Evolutionary conservation across 2,329 filamentous ascomycete species (phyloP).

Genomic region (Ambrosiella cleistominuta): DNA sequence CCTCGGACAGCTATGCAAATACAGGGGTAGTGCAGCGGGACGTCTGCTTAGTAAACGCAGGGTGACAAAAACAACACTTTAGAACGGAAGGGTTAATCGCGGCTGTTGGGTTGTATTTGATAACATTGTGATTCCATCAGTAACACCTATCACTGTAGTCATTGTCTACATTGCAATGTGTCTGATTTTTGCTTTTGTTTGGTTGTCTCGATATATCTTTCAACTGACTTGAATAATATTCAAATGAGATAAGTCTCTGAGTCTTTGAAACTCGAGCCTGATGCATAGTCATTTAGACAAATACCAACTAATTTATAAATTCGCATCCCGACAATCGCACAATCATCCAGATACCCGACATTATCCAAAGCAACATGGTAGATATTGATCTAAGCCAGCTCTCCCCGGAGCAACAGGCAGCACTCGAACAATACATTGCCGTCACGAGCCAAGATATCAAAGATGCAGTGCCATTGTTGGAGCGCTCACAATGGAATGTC

Average conservation of each 20-base stretch:
- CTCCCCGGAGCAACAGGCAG: slow-evolving; percentile 59
- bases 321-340: background rate
- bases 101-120: too few species aligned
- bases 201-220: too few species aligned
- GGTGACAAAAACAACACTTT: too few species aligned
- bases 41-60: too few species aligned
- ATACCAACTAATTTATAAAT: too few species aligned
- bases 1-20: background rate
- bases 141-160: too few species aligned
- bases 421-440: slow-evolving; percentile 72
- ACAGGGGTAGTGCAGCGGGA: background rate
- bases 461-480: slow-evolving; percentile 61
- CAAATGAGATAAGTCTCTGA: background rate
- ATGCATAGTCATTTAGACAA: too few species aligned
- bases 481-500: slow-evolving; percentile 89
- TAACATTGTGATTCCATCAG: too few species aligned
- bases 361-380: background rate
- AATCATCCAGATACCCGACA: background rate
- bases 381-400: slow-evolving; percentile 8
- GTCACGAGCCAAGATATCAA: slow-evolving; percentile 70
- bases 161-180: too few species aligned
- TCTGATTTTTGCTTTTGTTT: too few species aligned
- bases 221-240: background rate
- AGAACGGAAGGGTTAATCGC: too few species aligned
- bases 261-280: too few species aligned